Evolutionary conservation across 2,329 filamentous ascomycete genomes (phyloP).

Genomic region (Paramyrothecium sp.): DNA sequence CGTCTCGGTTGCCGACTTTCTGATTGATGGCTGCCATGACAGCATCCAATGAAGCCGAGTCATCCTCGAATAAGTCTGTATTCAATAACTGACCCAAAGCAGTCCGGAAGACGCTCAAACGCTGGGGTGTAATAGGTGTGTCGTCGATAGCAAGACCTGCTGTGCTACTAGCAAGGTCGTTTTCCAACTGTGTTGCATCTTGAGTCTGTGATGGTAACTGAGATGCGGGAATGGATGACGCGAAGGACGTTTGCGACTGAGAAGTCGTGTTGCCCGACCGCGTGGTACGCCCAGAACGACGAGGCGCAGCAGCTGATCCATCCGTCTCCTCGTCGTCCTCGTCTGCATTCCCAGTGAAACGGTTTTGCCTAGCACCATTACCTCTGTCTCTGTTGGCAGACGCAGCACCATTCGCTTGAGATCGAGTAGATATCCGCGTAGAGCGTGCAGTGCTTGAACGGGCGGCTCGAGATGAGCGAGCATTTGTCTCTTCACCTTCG

Average conservation of each 20-base stretch:
- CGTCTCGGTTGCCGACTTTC: constrained; percentile 52
- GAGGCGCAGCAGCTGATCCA: constrained; percentile 31
- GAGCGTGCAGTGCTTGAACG: constrained; percentile 23
- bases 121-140: constrained; percentile 54
- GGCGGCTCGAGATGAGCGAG: constrained; percentile 44
- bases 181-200: constrained; percentile 40
- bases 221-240: constrained; percentile 76
- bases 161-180: constrained; percentile 40
- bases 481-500: constrained; percentile 49
- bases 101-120: constrained; percentile 74
- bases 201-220: constrained; percentile 55
- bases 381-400: constrained; percentile 14
- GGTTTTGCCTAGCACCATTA: constrained; percentile 20
- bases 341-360: constrained; percentile 33
- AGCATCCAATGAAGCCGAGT: constrained; percentile 72
- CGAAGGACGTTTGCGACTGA: constrained; percentile 62
- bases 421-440: constrained; percentile 23
- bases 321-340: constrained; percentile 45
- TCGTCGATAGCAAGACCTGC: constrained; percentile 41
- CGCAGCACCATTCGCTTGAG: constrained; percentile 5
- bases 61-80: constrained; percentile 81
- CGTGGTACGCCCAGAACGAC: constrained; percentile 36
- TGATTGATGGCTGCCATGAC: constrained; percentile 79
- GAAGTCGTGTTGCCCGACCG: constrained; percentile 35
- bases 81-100: constrained; percentile 82